Base-by-base conservation (phyloP, 106 monocot species). In the Dactylorhiza incarnata region DNA sequence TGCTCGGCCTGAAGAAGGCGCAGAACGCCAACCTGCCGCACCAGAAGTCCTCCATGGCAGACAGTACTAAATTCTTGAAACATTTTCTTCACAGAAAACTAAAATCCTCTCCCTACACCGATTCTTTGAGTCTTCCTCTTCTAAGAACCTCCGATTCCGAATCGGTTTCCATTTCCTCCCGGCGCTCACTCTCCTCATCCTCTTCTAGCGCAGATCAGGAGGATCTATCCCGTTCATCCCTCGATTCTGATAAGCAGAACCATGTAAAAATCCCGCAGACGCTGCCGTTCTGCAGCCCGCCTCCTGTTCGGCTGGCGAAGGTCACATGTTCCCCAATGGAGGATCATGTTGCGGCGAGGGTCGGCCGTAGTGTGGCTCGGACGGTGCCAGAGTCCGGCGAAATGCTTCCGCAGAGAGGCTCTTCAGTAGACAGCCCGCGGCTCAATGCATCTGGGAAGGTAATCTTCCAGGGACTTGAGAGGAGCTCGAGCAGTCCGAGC, bases 381-480 rank as follows among this genome's bases (percentile, higher is more conserved):
- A 72, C 76, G 3, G 47, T 78, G 47, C 45, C 80, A 3, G 79
- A 72, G 2, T 52, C 52, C 12, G 49, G 77, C 1, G 68, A 71
- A 3, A 20, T 72, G 11, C 70, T 80, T 1, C 80, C 83, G 4
- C 48, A 74, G 8, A 53, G 83, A 1, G 76, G 81, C 10, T 19
- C 79, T 37, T 79, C 85, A 9, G 89, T 81, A 22, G 97, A 93
- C 70, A 91, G 91, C 65, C 97, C 97, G 10, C 63, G 97, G 74
- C 87, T 97, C 79, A 93, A 91, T 82, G 82, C 97, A 25, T 94
- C 97, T 0, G 97, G 97, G 48, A 91, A 86, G 76, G 87, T 97
- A 3, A 86, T 97, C 50, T 97, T 94, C 80, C 83, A 85, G 37
- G 80, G 87, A 5, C 85, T 93, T 26, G 93, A 82, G 75, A 70